A percentile compares a stretch with the other conserved stretches of the same genome.
Conservation (phyloP, 1,139 yeast species). For the Groenewaldozyma sp. region DNA sequence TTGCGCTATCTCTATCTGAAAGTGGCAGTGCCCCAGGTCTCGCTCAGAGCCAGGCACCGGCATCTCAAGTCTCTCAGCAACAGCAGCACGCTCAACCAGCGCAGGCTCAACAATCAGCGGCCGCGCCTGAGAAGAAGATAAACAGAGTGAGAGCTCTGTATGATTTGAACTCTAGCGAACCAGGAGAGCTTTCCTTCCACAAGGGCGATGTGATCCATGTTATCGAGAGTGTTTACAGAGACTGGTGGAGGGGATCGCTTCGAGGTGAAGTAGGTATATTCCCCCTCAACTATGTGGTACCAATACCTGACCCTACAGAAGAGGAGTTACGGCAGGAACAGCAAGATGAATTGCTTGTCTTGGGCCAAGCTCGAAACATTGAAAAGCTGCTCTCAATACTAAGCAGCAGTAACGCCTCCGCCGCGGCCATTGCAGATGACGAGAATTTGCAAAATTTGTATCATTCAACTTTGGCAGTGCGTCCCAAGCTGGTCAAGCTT, state of each 20-base stretch:
- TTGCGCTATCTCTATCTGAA: constrained; percentile 70
- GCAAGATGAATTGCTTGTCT: constrained; percentile 37
- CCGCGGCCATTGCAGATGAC: constrained; percentile 30
- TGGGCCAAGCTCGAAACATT: constrained; percentile 45
- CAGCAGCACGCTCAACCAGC: constrained; percentile 14
- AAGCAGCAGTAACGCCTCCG: constrained; percentile 34
- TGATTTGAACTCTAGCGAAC: constrained; percentile 56
- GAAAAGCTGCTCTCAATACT: constrained; percentile 57
- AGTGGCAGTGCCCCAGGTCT: constrained; percentile 1
- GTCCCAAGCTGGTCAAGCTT: constrained; percentile 62
- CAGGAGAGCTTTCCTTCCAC: constrained; percentile 36
- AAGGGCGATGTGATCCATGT: constrained; percentile 53
- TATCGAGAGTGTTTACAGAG: constrained; percentile 78
- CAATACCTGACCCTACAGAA: constrained; percentile 57
- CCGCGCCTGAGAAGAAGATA: constrained; percentile 33
- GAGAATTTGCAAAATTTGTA: constrained; percentile 48
- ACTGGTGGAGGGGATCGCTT: constrained; percentile 93
- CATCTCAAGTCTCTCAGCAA: constrained; percentile 11
- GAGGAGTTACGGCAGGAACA: constrained; percentile 40
- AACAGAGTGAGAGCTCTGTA: constrained; percentile 76
- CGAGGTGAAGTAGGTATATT: constrained; percentile 81
- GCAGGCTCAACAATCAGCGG: constrained; percentile 4
- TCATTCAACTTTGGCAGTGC: constrained; percentile 58
- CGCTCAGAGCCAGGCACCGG: constrained; percentile 5
- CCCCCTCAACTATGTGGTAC: constrained; percentile 86